Evolutionary conservation across 2,329 filamentous ascomycete species (phyloP), one percentile per base, ranked within the genome.

Genomic region (Scytalidium lignicola): DNA sequence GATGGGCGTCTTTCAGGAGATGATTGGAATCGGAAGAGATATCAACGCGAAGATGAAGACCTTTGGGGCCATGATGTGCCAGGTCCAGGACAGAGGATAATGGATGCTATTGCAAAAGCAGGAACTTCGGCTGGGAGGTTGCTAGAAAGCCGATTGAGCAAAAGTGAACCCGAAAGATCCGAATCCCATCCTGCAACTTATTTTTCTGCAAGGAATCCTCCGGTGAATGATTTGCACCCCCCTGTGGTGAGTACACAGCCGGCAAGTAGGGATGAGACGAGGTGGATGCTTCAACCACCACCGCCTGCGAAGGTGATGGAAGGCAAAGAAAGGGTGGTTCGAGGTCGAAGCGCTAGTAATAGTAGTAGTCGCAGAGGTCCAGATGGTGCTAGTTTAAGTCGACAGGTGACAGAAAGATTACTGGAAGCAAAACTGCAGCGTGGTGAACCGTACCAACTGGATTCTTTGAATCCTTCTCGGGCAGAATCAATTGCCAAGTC

Each of bases 241-340:
- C 89, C 90, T 2, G 85, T 95, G 46, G 87, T 93, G 52, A 89
- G 81, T 66, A 88, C 83, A 68, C 86, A 80, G 49, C 86, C 84
- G 13, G 77, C 75, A 32, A 83, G 80, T 63, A 82, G 74, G 62
- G 82, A 83, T 48, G 89, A 88, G 51, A 85, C 87, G 48, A 79
- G 78, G 62, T 96, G 91, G 91, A 96, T 96, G 90, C 73, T 95
- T 46, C 89, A 95, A 62, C 91, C 91, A 2, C 90, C 90, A 1
- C 91, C 91, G n/a, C 81, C 85, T 28, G 90, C 91, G 49, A 90
- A 86, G 65, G 76, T 96, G 51, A 96, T 96, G 91, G 87, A 86
- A 55, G 91, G 90, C 56, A 93, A 91, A 65, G 80, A 88, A 29
- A 80, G 82, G 23, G 83, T 86, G 18, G 80, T 76, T 59, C 73